phyloP scores from a whole-genome alignment of 2,329 filamentous ascomycete genomes.

The Penicillium rolfsii region DNA sequence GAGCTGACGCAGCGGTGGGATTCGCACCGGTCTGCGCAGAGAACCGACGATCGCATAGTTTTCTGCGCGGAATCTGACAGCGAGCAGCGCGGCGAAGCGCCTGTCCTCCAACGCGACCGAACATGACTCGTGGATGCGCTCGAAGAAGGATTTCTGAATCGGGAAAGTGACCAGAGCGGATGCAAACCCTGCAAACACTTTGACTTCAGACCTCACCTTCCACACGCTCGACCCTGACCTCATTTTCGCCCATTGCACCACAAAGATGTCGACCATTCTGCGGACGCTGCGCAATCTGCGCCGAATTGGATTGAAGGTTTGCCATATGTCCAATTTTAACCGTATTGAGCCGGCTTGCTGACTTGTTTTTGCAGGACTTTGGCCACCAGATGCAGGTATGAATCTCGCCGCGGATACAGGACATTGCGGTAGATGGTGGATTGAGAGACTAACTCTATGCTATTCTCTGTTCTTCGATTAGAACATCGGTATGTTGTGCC shows the following conservation, averaged over 20 bases:
- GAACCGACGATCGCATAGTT: slow-evolving; percentile 43
- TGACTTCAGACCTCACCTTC: slow-evolving; percentile 23
- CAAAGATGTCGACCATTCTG: slow-evolving; percentile 84
- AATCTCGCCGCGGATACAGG: slow-evolving; percentile 21
- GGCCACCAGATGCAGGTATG: slow-evolving; percentile 88
- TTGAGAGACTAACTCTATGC: slow-evolving; percentile 28
- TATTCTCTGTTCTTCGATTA: slow-evolving; percentile 29
- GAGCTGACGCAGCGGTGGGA: slow-evolving; percentile 33
- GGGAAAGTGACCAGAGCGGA: slow-evolving; percentile 19
- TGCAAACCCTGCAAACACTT: slow-evolving; percentile 45
- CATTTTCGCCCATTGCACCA: slow-evolving; percentile 26
- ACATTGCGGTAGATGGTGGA: slow-evolving; percentile 12
- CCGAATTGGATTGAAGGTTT: slow-evolving; percentile 84
- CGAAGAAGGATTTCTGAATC: slow-evolving; percentile 25
- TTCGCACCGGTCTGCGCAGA: slow-evolving; percentile 37
- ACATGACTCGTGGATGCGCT: slow-evolving; percentile 34
- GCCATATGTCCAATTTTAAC: background rate
- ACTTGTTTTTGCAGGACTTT: slow-evolving; percentile 69
- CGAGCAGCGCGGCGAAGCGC: slow-evolving; percentile 40
- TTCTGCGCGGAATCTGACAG: slow-evolving; percentile 36
- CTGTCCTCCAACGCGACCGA: slow-evolving; percentile 45
- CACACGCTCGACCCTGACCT: slow-evolving; percentile 23
- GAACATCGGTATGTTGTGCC: slow-evolving; percentile 47
- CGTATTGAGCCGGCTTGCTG: slow-evolving; percentile 36
- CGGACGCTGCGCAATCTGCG: slow-evolving; percentile 86